Conservation (phyloP, 257 asterid genomes). For the Gardenia jasminoides region DNA sequence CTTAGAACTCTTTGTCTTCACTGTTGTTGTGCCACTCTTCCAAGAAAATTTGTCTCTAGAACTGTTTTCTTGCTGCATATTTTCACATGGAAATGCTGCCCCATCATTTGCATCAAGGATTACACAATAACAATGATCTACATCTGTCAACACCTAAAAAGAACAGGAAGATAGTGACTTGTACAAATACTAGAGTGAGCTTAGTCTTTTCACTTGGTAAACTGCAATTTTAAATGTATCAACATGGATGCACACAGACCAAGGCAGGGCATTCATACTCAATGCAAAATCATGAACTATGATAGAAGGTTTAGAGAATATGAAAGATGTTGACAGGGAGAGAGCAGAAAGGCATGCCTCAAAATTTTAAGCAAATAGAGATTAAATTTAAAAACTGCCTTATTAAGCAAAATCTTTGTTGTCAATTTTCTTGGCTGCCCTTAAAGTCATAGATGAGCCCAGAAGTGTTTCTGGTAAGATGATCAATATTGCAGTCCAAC, state of each 20-base stretch:
- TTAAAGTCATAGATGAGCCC: not conserved
- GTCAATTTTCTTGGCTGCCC: not conserved
- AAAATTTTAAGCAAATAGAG: not conserved
- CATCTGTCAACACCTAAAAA: constrained; percentile 87
- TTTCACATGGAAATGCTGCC: constrained; percentile 79
- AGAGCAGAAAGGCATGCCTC: not conserved
- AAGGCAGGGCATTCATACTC: not conserved
- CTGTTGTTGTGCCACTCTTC: constrained; percentile 43
- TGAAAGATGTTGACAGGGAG: not conserved
- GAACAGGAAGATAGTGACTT: constrained; percentile 4
- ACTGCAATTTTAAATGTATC: not conserved
- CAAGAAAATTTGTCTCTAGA: constrained; percentile 39
- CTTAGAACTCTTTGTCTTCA: constrained; percentile 69
- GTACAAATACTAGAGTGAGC: not conserved
- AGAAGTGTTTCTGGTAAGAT: not conserved
- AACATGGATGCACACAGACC: not conserved
- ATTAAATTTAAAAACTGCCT: not conserved
- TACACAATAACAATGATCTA: constrained; percentile 96
- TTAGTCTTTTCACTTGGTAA: not conserved
- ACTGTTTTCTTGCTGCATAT: constrained; percentile 31
- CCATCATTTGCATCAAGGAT: constrained; percentile 88
- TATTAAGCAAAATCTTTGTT: not conserved
- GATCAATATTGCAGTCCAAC: not conserved
- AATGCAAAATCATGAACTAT: not conserved
- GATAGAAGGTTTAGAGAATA: not conserved